A percentile compares a stretch with the other conserved stretches of the same genome.
These are phyloP conservation scores for Aspergillus sparsus DNA, from an alignment of 495 filamentous ascomycete genomes.

Conservation along the genomic window DNA sequence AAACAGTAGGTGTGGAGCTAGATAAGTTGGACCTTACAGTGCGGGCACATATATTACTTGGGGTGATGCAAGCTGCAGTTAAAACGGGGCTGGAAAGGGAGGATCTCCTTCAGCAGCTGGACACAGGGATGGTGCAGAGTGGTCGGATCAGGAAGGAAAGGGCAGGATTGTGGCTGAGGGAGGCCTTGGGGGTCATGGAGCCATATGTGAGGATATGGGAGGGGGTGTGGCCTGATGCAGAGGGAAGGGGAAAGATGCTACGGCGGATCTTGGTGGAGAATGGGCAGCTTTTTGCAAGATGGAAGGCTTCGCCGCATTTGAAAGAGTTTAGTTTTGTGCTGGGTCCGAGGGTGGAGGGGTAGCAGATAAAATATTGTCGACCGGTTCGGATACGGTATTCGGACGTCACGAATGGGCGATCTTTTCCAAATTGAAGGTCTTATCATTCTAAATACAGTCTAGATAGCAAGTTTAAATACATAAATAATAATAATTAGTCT, in stretches of 20 bases:
- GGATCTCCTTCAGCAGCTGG: constrained; percentile 25
- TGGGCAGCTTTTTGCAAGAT: constrained; percentile 32
- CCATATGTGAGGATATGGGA: constrained; percentile 30
- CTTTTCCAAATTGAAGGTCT: too few relatives aligned
- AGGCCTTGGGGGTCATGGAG: constrained; percentile 29
- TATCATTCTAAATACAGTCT: too few relatives aligned
- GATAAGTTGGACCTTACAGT: constrained; percentile 30
- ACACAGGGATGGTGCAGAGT: constrained; percentile 26
- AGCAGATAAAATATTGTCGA: too few relatives aligned
- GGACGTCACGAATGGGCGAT: too few relatives aligned
- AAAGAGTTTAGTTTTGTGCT: constrained; percentile 32
- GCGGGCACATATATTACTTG: constrained; percentile 30
- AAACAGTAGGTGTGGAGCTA: constrained; percentile 24
- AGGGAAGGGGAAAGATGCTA: constrained; percentile 26
- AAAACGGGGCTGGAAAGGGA: constrained; percentile 24
- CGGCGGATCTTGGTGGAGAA: constrained; percentile 31
- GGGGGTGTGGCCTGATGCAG: constrained; percentile 29
- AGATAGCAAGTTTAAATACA: too few relatives aligned
- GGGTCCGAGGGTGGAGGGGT: constrained; percentile 13
- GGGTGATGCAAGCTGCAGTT: constrained; percentile 29
- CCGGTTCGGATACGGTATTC: too few relatives aligned
- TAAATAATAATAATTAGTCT: too few relatives aligned
- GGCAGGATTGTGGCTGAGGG: constrained; percentile 25
- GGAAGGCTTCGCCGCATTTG: constrained; percentile 24
- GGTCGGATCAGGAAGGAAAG: constrained; percentile 27